Evolutionary conservation across 208 protist species (phyloP).

Genomic region (Acanthamoeba rhysodes): DNA sequence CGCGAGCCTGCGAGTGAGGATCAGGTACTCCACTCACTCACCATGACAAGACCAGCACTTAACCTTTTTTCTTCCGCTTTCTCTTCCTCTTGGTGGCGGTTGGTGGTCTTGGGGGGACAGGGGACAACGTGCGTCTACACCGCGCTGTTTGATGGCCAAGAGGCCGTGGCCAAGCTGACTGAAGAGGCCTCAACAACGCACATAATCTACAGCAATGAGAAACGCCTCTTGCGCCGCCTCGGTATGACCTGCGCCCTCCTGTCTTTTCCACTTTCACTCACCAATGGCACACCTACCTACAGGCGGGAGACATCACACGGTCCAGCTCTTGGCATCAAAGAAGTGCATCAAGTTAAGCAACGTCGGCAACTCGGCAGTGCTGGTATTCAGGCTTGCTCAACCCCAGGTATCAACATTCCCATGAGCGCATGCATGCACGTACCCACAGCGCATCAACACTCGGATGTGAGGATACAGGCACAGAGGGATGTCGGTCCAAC

Average conservation of each 20-base stretch:
- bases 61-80: neutral
- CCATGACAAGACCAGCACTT: too few relatives aligned
- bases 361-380: neutral
- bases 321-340: neutral
- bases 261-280: neutral
- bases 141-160: neutral
- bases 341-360: neutral
- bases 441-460: too few relatives aligned
- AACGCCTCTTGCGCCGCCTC: neutral
- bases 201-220: neutral
- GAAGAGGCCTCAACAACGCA: neutral
- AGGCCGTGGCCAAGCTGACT: neutral
- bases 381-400: neutral
- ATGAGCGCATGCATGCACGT: too few relatives aligned
- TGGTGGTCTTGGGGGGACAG: neutral
- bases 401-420: neutral
- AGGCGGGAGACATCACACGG: neutral
- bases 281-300: neutral
- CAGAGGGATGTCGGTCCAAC: neutral
- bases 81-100: neutral
- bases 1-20: neutral
- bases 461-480: neutral
- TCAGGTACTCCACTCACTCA: neutral
- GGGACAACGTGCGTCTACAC: neutral
- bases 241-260: neutral